Evolutionary conservation across 192 early-diverging fungal species (phyloP).

Genomic region (Linnemannia schmuckeri): DNA sequence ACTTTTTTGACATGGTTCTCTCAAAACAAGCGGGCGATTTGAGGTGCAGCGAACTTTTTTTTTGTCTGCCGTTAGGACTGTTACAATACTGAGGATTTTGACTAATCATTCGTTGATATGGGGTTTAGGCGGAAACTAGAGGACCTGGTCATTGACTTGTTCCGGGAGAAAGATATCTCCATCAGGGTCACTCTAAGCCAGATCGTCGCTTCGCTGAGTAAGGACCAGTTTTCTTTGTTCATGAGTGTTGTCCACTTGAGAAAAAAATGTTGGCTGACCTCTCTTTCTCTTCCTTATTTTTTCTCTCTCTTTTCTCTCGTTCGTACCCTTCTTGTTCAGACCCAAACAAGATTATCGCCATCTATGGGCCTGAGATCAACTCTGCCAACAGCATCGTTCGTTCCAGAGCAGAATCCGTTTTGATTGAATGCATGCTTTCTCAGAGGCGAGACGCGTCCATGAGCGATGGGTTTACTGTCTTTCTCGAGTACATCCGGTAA

Average conservation of each 20-base stretch:
- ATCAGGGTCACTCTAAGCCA: conserved; percentile 7
- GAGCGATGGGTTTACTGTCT: conserved; percentile 16
- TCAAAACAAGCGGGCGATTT: background rate
- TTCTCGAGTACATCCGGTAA: conserved; percentile 36
- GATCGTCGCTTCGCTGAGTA: conserved; percentile 28
- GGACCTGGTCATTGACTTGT: conserved; percentile 9
- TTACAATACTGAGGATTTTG: no score
- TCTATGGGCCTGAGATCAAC: conserved; percentile 12
- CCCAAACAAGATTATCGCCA: conserved; percentile 1
- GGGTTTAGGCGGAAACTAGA: background rate
- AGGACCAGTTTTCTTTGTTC: background rate
- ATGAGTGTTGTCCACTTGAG: background rate
- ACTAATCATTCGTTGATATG: background rate
- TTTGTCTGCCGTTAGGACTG: background rate
- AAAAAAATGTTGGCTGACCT: background rate
- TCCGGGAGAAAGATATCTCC: conserved; percentile 5
- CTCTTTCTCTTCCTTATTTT: background rate
- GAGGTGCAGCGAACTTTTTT: background rate
- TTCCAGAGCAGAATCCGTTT: conserved; percentile 4
- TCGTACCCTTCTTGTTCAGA: background rate
- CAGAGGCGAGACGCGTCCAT: conserved; percentile 15
- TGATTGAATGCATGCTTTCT: conserved; percentile 28
- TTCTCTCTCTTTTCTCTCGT: background rate
- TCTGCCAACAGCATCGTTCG: background rate
- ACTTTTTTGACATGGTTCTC: conserved; percentile 10